Evolutionary conservation across 2,329 filamentous ascomycete species (phyloP), one percentile per base, ranked within the genome.

Genomic region (Aspergillus sp.): DNA sequence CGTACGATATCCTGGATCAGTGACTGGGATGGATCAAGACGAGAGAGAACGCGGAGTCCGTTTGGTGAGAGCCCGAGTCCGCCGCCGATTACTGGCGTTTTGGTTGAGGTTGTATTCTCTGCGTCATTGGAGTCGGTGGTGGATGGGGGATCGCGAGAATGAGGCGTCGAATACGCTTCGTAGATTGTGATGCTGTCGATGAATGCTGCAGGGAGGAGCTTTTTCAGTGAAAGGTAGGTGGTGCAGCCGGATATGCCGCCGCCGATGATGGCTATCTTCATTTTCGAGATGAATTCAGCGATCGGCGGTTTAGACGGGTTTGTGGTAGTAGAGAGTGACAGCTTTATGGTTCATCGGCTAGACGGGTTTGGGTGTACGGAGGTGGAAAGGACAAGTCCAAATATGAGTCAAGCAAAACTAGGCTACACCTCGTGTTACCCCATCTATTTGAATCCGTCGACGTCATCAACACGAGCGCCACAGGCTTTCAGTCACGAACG

Each of bases 201-300:
- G 36, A 16, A 14, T n/a, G 55, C 47, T 10, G 66, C 61, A 4
- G 71, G 73, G 9, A 80, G 72, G 54, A 77, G 73, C 55, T 79
- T 79, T 54, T 71, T 71, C 4, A 80, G 66, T 32, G 72, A 69
- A 10, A 80, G 70, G 56, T 79, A 80, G 45, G 67, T 67, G 11
- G 73, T 58, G 54, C 75, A 76, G 26, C 77, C 78, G 52, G 71
- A 69, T 58, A 80, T 78, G 32, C 77, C 78, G 14, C 68, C 77
- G n/a, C 78, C 78, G 42, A 80, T 67, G 14, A 80, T 78, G 22
- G 74, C 67, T 42, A 80, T 77, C 59, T 77, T 78, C 77, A 79
- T 78, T 6, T 47, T 64, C 18, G 14, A 3, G 11, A 11, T 14
- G 32, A 5, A 36, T 4, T 36, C 2, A 3, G 12, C 11, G 32